phyloP scores from a whole-genome alignment of 257 asterid species.

The Rubia yunnanensis region DNA sequence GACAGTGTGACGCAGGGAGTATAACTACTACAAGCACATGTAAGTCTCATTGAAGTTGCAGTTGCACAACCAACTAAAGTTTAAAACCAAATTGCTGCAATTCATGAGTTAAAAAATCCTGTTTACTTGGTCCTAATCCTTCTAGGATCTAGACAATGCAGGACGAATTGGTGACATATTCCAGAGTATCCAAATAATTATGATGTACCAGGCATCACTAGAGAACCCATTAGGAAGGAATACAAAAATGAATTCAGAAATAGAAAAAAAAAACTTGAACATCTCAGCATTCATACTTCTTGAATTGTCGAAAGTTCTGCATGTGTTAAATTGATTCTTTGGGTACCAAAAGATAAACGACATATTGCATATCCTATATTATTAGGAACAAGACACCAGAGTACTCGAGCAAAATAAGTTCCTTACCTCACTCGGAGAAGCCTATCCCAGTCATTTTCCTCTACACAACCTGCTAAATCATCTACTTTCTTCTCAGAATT shows the following conservation, averaged over 20 bases:
- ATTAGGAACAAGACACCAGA: neutral
- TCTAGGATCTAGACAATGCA: neutral
- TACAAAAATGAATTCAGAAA: neutral
- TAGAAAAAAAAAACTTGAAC: neutral
- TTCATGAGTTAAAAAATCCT: neutral
- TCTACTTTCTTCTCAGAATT: slow-evolving; percentile 56
- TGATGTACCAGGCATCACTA: neutral
- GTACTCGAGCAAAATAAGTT: neutral
- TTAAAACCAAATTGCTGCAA: neutral
- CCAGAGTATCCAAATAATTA: neutral
- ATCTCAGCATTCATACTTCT: neutral
- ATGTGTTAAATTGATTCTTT: neutral
- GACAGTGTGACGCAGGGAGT: no score
- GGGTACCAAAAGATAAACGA: neutral
- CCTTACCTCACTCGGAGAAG: slow-evolving; percentile 85
- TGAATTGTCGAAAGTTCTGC: neutral
- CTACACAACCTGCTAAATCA: slow-evolving; percentile 32
- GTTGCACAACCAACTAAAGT: neutral
- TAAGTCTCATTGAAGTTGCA: neutral
- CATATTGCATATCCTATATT: neutral
- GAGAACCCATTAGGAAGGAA: neutral
- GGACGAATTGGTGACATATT: neutral
- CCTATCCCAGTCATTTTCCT: slow-evolving; percentile 95
- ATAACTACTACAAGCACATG: no score
- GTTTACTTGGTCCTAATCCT: neutral